phyloP scores from a whole-genome alignment of 371 early-diverging fungal species.

The Circinella minor region DNA sequence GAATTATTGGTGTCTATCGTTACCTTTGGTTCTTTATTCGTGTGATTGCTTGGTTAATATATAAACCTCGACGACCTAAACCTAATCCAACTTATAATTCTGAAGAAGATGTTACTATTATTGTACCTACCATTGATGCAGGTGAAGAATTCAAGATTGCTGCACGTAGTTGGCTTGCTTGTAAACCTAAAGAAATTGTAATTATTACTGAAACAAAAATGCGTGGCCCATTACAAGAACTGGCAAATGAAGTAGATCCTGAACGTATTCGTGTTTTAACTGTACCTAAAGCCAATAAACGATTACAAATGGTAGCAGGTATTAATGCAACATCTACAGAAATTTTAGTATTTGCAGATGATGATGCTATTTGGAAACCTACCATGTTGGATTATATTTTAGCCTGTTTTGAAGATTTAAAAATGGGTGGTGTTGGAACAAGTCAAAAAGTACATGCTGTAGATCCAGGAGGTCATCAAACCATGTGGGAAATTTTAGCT shows the following conservation, averaged over 20 bases:
- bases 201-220: conserved; percentile 62
- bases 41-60: conserved; percentile 53
- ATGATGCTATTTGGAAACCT: conserved; percentile 73
- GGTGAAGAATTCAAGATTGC: conserved; percentile 76
- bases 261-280: conserved; percentile 52
- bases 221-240: conserved; percentile 53
- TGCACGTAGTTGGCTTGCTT: conserved; percentile 69
- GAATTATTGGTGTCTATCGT: conserved; percentile 73
- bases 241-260: conserved; percentile 59
- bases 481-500: conserved; percentile 74
- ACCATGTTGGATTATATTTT: conserved; percentile 67
- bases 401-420: conserved; percentile 72
- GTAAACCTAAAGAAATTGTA: conserved; percentile 66
- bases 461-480: conserved; percentile 57
- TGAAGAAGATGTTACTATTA: conserved; percentile 69
- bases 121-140: conserved; percentile 76
- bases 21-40: conserved; percentile 73
- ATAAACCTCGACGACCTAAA: conserved; percentile 53
- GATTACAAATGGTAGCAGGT: conserved; percentile 74
- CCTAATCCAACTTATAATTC: conserved; percentile 55
- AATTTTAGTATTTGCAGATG: conserved; percentile 74
- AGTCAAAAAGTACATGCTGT: conserved; percentile 68
- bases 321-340: conserved; percentile 67
- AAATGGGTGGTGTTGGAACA: conserved; percentile 77
- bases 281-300: conserved; percentile 66